A percentile compares a stretch with the other conserved stretches of the same genome.
Conservation (phyloP, 2,329 filamentous ascomycete genomes). For the Colletotrichum brevisporum region DNA sequence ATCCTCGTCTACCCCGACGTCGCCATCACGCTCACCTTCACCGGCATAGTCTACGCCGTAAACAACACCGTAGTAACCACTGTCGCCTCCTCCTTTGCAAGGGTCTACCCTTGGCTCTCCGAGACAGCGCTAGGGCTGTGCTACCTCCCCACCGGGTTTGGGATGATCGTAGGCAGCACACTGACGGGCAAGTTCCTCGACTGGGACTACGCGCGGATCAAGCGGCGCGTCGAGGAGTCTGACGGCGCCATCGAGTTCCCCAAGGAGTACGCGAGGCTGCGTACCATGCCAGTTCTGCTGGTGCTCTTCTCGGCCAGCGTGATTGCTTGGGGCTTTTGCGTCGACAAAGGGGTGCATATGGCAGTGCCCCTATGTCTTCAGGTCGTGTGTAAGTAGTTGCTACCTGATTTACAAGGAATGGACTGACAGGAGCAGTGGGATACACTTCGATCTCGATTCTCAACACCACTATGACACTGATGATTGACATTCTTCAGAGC, state of each 20-base stretch:
- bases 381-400: conserved; percentile 43
- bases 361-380: conserved; percentile 45
- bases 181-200: conserved; percentile 49
- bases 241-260: conserved; percentile 42
- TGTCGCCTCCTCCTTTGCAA: conserved; percentile 49
- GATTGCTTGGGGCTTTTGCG: conserved; percentile 48
- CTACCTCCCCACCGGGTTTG: conserved; percentile 49
- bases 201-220: conserved; percentile 47
- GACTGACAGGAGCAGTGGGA: conserved; percentile 42
- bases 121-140: conserved; percentile 51
- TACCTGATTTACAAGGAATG: background rate
- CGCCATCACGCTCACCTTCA: conserved; percentile 48
- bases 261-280: conserved; percentile 46
- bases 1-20: conserved; percentile 51
- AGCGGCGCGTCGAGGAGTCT: conserved; percentile 30
- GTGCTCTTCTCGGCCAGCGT: conserved; percentile 44
- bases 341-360: conserved; percentile 44
- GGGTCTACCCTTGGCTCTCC: conserved; percentile 44
- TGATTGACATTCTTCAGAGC: conserved; percentile 49
- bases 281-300: conserved; percentile 45
- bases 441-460: conserved; percentile 49
- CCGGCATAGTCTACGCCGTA: conserved; percentile 51
- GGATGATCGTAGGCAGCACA: conserved; percentile 48
- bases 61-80: conserved; percentile 53
- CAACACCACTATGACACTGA: conserved; percentile 50